Conservation (phyloP, 768 basidiomycete species). For the Podaxis sp. region DNA sequence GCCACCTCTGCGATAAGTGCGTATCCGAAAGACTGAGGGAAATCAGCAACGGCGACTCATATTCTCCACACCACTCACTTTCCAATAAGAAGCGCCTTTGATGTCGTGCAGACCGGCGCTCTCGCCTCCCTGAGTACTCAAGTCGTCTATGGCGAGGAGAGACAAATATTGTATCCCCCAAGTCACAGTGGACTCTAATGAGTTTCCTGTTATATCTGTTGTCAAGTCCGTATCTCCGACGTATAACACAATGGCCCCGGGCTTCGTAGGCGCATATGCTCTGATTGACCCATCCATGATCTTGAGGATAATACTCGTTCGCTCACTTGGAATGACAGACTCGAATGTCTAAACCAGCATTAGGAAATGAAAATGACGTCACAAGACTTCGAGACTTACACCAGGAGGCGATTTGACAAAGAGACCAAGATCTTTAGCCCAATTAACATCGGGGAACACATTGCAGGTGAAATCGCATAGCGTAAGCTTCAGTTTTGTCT, state of each 20-base stretch:
- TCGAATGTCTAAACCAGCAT: constrained; percentile 66
- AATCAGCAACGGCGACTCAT: not conserved
- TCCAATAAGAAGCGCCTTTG: constrained; percentile 55
- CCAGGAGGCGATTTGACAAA: constrained; percentile 87
- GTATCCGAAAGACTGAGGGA: constrained; percentile 54
- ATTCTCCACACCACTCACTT: constrained; percentile 40
- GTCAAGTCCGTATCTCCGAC: constrained; percentile 63
- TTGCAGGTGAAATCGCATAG: constrained; percentile 62
- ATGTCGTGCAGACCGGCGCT: constrained; percentile 10
- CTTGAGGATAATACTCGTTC: constrained; percentile 66
- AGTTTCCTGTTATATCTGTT: constrained; percentile 70
- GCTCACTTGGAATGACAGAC: constrained; percentile 85
- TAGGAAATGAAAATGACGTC: not conserved
- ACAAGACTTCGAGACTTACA: constrained; percentile 41
- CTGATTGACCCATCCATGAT: constrained; percentile 66
- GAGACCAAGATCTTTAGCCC: constrained; percentile 52
- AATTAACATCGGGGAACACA: constrained; percentile 55
- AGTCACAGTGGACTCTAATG: constrained; percentile 48
- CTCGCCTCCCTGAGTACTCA: constrained; percentile 21
- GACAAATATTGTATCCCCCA: constrained; percentile 45
- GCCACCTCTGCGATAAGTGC: constrained; percentile 60
- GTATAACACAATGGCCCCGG: constrained; percentile 65
- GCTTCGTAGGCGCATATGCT: constrained; percentile 48
- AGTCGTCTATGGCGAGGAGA: constrained; percentile 38
- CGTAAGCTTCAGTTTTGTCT: constrained; percentile 65